These are phyloP conservation scores for Colletotrichum sp. DNA, from an alignment of 2,329 filamentous ascomycete genomes.

Conservation along the genomic window DNA sequence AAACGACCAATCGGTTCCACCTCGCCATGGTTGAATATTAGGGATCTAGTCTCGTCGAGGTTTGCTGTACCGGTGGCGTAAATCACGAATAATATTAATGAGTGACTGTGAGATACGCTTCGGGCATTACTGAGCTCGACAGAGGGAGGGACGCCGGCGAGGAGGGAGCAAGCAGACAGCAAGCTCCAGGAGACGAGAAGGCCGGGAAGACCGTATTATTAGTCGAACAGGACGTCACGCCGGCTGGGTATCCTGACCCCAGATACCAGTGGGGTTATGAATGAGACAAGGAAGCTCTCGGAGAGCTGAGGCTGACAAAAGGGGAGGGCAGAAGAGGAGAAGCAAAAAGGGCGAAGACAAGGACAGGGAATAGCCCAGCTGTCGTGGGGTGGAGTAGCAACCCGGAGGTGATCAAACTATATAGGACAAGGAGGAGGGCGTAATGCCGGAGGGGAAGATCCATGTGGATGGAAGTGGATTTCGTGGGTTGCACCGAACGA, in stretches of 20 bases:
- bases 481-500: constrained; percentile 3
- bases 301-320: constrained; percentile 13
- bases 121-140: neutral
- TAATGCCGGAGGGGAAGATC: constrained; percentile 13
- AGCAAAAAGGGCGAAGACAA: constrained; percentile 1
- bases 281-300: constrained; percentile 2
- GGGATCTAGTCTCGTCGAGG: neutral
- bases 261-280: constrained; percentile 8
- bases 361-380: constrained; percentile 11
- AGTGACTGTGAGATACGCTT: neutral
- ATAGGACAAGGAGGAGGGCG: constrained; percentile 11
- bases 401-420: constrained; percentile 21
- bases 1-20: constrained; percentile 36
- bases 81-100: neutral
- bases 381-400: constrained; percentile 1
- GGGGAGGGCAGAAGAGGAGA: neutral
- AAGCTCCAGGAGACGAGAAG: neutral
- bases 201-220: neutral
- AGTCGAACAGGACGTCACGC: neutral
- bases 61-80: neutral
- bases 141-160: neutral
- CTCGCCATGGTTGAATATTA: constrained; percentile 20
- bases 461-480: neutral
- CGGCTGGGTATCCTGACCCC: neutral
- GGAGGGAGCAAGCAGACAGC: neutral